Evolutionary conservation across 495 filamentous ascomycete genomes (phyloP), one percentile per base, ranked within the genome.

Genomic region (Tuber indicum): DNA sequence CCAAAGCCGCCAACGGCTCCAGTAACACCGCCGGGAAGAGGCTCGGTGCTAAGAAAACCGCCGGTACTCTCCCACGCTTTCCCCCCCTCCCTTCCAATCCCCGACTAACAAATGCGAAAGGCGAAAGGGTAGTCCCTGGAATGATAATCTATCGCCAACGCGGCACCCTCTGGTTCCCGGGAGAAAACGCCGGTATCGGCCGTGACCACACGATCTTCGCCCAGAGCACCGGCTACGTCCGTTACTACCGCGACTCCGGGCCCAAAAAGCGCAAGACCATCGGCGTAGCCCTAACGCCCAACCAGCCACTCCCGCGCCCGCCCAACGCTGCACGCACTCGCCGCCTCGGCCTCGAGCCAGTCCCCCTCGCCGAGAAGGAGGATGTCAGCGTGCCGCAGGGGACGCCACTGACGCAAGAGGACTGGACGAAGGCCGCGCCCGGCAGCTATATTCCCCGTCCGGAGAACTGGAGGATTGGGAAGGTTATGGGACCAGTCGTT

Each of bases 111-210:
- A 73, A 47, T 80, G 72, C 72, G 71, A 23, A 82, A 92, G 91
- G 93, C 82, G 91, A 97, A 85, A 95, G 92, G 83, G 96, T 99
- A 19, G 90, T 94, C 71, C 90, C 93, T 4, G 96, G 96, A 43
- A 97, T 96, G 87, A 98, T 99, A 84, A 94, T 99, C 86, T 99
- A 96, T 89, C 91, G 91, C 78, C 96, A 99, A 85, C 91, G 96
- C 75, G 96, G 96, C 77, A 95, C 96, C 42, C 89, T 90, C 83
- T 99, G 96, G 96, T 94, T 91, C 83, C 90, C 96, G 2, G 96
- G 96, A 79, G 95, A 98, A 84, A 97, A 98, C 86, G 92, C 92
- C 83, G 91, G 87, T 75, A 93, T 98, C 88, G 96, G 96, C 21
- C 90, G 95, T n/a, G 94, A 98, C 86, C 96, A 97, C 87, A 98